Evolutionary conservation across 2,329 filamentous ascomycete species (phyloP).

Genomic region (Sporothrix phasma): DNA sequence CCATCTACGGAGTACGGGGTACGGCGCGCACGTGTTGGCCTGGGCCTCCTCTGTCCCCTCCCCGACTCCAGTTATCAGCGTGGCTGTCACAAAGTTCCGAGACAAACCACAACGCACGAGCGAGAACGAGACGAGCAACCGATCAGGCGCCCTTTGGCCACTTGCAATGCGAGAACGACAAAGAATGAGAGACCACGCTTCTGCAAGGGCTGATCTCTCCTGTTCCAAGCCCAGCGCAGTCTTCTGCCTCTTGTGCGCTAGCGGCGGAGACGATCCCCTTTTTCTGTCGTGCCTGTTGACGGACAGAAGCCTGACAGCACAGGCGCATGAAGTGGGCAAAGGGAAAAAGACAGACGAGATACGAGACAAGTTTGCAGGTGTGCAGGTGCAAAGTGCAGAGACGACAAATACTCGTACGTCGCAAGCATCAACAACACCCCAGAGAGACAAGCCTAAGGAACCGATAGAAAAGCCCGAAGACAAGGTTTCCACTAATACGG

Average conservation of each 20-base stretch:
- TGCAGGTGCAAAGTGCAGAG: not conserved
- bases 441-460: not conserved
- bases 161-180: not conserved
- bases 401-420: no score
- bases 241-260: not conserved
- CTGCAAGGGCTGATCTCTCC: constrained; percentile 4
- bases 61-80: not conserved
- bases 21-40: not conserved
- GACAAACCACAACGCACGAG: not conserved
- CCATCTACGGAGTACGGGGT: no score
- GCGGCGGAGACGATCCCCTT: not conserved
- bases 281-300: not conserved
- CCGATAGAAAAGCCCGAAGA: not conserved
- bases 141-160: not conserved
- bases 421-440: not conserved
- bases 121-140: not conserved
- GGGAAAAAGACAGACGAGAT: not conserved
- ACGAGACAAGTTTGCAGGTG: not conserved
- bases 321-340: not conserved
- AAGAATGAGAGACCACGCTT: not conserved
- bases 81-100: not conserved
- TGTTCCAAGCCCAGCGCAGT: not conserved
- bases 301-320: not conserved
- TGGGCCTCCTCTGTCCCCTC: not conserved
- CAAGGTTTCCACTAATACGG: constrained; percentile 2